A percentile compares a stretch with the other conserved stretches of the same genome.
These are phyloP conservation scores for Cercospora beticola DNA, from an alignment of 2,329 filamentous ascomycete species.

Conservation along the genomic window DNA sequence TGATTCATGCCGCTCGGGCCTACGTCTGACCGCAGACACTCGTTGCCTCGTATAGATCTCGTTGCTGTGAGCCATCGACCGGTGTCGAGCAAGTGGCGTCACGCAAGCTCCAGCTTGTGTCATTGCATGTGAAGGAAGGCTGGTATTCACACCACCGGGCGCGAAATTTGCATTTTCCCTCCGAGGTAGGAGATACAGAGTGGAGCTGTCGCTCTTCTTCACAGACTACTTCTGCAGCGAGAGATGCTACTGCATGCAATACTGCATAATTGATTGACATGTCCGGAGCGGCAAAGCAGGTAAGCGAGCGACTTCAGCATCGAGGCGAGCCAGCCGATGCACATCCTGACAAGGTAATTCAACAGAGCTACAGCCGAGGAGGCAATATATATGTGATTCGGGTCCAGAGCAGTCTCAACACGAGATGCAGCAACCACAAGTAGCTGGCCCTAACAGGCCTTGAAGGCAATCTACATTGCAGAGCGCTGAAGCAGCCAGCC, in stretches of 20 bases:
- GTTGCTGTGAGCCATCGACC: neutral
- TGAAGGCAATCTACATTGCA: too few species aligned
- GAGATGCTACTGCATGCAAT: neutral
- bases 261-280: neutral
- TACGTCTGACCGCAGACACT: neutral
- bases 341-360: neutral
- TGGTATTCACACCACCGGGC: too few species aligned
- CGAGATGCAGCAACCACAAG: too few species aligned
- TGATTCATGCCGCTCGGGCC: neutral
- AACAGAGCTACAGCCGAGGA: neutral
- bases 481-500: too few species aligned
- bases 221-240: neutral
- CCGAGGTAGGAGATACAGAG: neutral
- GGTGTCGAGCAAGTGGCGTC: neutral
- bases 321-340: neutral
- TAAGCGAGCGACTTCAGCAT: neutral
- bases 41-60: neutral
- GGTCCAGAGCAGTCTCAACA: too few species aligned
- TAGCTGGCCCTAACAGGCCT: too few species aligned
- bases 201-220: neutral
- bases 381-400: neutral
- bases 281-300: neutral
- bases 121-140: neutral
- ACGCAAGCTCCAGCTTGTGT: neutral
- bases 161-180: too few species aligned